Evolutionary conservation across 176 grass and related monocot species (phyloP), one percentile per base, ranked within the genome.

Genomic region (Dendrocalamus sinicus): DNA sequence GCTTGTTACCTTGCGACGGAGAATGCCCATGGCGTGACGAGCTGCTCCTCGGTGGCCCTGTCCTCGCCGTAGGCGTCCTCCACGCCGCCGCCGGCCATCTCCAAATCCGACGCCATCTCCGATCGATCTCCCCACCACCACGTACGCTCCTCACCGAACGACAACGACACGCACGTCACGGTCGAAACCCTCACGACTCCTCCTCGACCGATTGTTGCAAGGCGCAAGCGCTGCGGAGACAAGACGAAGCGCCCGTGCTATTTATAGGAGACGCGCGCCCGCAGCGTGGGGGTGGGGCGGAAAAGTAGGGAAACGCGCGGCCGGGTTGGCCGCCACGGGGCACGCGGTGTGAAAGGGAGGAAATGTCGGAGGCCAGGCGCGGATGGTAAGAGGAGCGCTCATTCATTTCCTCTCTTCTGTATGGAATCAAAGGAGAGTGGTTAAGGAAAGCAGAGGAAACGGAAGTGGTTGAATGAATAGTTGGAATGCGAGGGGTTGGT

Each of bases 21-120:
- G 86, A 95, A 67, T 22, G 88, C 58, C 96, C 96, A 98, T 0
- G 96, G 96, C 50, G 96, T 98, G 81, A 98, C 43, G 68, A 89
- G 84, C 82, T 98, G 93, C 41, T 98, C 91, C 91, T 95, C 93
- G 43, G 91, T 92, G 88, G 93, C 96, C 70, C 90, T 89, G 89
- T 98, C 96, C 83, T 95, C 96, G 64, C 93, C 96, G 88, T 95
- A 95, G 0, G 41, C 53, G 77, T 94, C 96, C 75, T 79, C 86
- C 1, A 90, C 90, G 44, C 96, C 93, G 65, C 96, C 96, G 52
- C 91, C 93, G 0, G 85, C 88, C 55, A 77, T 85, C 59, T 84
- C 51, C 74, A 46, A 78, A 67, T 57, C 86, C 30, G 66, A 83
- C 81, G 73, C 46, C 84, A 54, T 66, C 83, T 70, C 72, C 46